Evolutionary conservation across 2,329 filamentous ascomycete genomes (phyloP), one percentile per base, ranked within the genome.

Genomic region (Clathrospora elynae): DNA sequence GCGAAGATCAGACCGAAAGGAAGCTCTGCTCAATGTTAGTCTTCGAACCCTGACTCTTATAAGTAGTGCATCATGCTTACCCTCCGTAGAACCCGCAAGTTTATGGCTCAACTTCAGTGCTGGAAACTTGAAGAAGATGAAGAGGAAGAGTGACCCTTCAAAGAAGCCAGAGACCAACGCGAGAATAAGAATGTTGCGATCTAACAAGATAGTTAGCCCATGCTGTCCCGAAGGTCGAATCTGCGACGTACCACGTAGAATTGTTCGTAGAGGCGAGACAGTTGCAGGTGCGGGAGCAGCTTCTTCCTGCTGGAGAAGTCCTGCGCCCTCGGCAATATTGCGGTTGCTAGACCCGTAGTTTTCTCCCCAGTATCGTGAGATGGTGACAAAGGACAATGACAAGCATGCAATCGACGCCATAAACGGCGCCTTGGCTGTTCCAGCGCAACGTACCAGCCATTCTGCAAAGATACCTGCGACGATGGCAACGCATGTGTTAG

Each of bases 81-180:
- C 59, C 17, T 57, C 51, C 35, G 55, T 57, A n/a, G 60, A 56
- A 11, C 57, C 61, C 7, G 61, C 46, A 14, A 64, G 19, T 26
- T 65, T 55, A 28, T 67, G 64, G 25, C 55, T 61, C 8, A 64
- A 49, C 39, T 62, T 76, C n/a, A 84, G 66, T 3, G 79, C 75
- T 1, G 79, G 76, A 1, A 79, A 78, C 76, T 81, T 83, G 69
- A 82, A 83, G 63, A 83, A 84, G 42, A 84, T 78, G 56, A 83
- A 83, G 8, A 84, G 71, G 56, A 83, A 84, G 72, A 84, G 80
- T 18, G 78, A 75, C 13, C 80, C 80, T 64, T 85, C 82, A 55
- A 84, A 83, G 59, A 81, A 75, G 44, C 75, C 81, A 3, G 78
- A 78, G 3, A 76, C 73, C 28, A 83, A 62, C 2, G 72, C 74